Evolutionary conservation across 2,329 filamentous ascomycete species (phyloP).

Genomic region (Colletotrichum musicola): DNA sequence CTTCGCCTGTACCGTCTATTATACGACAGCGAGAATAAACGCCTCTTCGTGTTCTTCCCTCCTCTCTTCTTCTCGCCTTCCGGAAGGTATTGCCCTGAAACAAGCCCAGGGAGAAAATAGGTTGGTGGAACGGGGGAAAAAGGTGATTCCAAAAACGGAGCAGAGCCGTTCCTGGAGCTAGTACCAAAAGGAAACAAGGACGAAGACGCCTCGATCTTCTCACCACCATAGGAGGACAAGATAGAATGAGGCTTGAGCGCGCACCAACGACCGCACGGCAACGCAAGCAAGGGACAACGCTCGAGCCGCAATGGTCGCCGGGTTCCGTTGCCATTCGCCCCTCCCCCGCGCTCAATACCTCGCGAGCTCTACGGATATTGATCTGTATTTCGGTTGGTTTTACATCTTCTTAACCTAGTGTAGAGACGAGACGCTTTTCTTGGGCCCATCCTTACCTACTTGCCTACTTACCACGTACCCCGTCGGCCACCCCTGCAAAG

Average conservation of each 20-base stretch:
- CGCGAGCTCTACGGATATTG: not conserved
- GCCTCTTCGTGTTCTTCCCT: slow-evolving; percentile 3
- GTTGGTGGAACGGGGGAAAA: not conserved
- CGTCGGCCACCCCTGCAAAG: too few relatives aligned
- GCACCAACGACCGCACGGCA: slow-evolving; percentile 13
- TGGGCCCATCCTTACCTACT: too few relatives aligned
- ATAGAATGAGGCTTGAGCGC: slow-evolving; percentile 17
- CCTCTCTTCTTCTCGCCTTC: not conserved
- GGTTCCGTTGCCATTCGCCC: not conserved
- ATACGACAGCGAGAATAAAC: too few relatives aligned
- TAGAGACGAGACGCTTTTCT: too few relatives aligned
- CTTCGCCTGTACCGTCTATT: not conserved
- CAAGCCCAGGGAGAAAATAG: not conserved
- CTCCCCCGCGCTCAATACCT: not conserved
- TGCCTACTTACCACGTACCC: too few relatives aligned
- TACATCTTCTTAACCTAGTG: too few relatives aligned
- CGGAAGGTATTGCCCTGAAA: slow-evolving; percentile 24
- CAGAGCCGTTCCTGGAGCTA: slow-evolving; percentile 19
- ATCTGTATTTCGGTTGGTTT: not conserved
- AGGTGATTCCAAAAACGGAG: slow-evolving; percentile 25
- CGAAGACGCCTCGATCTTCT: not conserved
- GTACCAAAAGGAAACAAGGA: slow-evolving; percentile 13
- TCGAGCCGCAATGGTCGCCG: slow-evolving; percentile 30
- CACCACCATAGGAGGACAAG: not conserved
- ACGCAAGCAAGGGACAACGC: slow-evolving; percentile 14